Conservation (phyloP, 2,329 filamentous ascomycete species). For the Botryotinia convoluta region DNA sequence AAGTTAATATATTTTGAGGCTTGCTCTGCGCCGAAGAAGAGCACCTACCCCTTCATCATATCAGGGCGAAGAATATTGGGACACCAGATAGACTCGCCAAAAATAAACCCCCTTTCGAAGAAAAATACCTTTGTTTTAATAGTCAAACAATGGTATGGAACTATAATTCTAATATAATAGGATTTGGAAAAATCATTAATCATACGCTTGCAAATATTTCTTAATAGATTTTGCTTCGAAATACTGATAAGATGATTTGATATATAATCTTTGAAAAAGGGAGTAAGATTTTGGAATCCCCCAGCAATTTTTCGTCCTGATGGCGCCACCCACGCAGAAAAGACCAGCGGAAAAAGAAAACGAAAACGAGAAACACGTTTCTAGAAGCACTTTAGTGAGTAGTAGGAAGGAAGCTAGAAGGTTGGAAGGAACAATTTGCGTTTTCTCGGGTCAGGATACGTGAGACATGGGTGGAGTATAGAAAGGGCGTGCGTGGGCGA, state of each 20-base stretch:
- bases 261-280: background rate
- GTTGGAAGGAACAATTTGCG: background rate
- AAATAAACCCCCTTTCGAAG: background rate
- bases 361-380: background rate
- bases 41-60: background rate
- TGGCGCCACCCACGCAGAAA: background rate
- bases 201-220: background rate
- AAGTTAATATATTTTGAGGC: background rate
- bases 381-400: background rate
- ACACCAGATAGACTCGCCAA: background rate
- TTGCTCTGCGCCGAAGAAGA: background rate
- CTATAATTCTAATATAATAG: background rate
- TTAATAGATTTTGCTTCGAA: background rate
- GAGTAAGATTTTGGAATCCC: background rate
- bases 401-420: conserved; percentile 3
- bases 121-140: background rate
- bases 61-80: background rate
- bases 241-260: background rate
- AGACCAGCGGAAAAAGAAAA: background rate
- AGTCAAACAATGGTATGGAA: background rate
- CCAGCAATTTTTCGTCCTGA: background rate
- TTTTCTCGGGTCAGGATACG: background rate
- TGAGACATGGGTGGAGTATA: conserved; percentile 1
- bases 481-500: background rate
- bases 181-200: background rate